Evolutionary conservation across 352 stramenopile species (phyloP), one percentile per base, ranked within the genome.

Genomic region (Pythium volutum): DNA sequence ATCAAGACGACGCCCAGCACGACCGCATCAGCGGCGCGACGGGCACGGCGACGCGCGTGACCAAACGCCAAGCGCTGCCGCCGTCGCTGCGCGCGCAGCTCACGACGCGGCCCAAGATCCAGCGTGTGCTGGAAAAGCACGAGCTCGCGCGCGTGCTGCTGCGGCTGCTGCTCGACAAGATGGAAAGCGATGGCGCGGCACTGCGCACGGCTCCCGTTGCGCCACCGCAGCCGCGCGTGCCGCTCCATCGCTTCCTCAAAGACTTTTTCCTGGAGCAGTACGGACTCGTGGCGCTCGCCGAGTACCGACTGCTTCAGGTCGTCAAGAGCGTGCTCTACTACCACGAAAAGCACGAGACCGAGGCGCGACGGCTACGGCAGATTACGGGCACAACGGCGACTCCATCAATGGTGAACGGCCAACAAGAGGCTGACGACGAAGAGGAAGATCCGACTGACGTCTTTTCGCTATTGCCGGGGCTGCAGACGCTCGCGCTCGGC

Each of bases 221-320:
- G 0, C 34, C 46, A 3, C 45, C 50, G 8, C 54, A 71, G 53
- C 50, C 76, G 2, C 66, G 70, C 4, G 62, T 57, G 11, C 49
- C 63, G 31, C 59, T 91, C 4, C 74, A 86, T 47, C 58, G 65
- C 18, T 83, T 84, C 56, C 73, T 91, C 48, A 87, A 88, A 45
- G 67, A 84, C 16, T 77, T 68, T 43, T 88, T 91, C 62, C 18
- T 87, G 2, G 25, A 41, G 33, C 71, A 71, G 41, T 89, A 86
- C 60, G 79, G 79, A 22, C 49, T 89, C 22, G 77, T 71, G n/a
- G 55, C 70, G 6, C 75, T 91, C 15, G 76, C 79, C 6, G 81
- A 91, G 56, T 86, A 74, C 41, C 81, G 85, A 67, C 71, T 91
- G 69, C 76, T 91, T 65, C 79, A 91, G 66, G 41, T 88, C 38